Base-by-base conservation (phyloP, 2,329 filamentous ascomycete species). In the Apiospora hydei region DNA sequence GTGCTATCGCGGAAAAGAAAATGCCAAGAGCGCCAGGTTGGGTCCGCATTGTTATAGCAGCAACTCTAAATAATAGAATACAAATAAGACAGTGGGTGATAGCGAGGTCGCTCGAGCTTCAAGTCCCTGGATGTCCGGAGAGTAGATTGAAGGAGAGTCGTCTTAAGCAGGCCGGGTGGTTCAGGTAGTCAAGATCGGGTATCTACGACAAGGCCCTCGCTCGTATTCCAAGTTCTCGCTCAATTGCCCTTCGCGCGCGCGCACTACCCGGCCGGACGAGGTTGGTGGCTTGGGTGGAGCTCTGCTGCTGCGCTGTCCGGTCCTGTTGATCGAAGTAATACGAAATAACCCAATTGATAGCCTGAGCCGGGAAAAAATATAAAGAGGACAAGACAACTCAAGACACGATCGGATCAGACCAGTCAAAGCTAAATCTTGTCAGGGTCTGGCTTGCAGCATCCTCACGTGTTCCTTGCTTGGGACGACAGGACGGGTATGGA, bases 221-320 rank as follows among this genome's bases (percentile, higher is more conserved):
- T 43, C 41, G 41, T 11, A 30, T 30, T 34, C 46, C 21, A 64
- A 41, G 34, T 64, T 41, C 57, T 41, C 34, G 5, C 38, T 41
- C 21, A 64, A 64, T 64, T 41, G 57, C 41, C n/a, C 30, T 43
- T 43, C 41, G 41, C 41, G 8, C 41, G 8, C 41, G n/a, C 57
- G 34, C 57, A 64, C 57, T 64, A 64, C 57, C 57, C 30, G 21
- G 34, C 57, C 57, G 57, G 57, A 64, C 57, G 57, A 64, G 57
- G 57, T 64, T 64, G 57, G 57, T 64, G 34, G 57, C 57, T 64
- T 64, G 57, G 57, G 30, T 64, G 57, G 57, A 64, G 34, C 53
- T 61, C 7, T 18, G 4, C 34, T 38, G 53, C 26, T 61, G 53
- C 53, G 53, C 30, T 34, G 53, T 34, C 53, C 18, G 53, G 30